phyloP scores from a whole-genome alignment of 306 rosid genomes.

The Vachellia pachyceras region DNA sequence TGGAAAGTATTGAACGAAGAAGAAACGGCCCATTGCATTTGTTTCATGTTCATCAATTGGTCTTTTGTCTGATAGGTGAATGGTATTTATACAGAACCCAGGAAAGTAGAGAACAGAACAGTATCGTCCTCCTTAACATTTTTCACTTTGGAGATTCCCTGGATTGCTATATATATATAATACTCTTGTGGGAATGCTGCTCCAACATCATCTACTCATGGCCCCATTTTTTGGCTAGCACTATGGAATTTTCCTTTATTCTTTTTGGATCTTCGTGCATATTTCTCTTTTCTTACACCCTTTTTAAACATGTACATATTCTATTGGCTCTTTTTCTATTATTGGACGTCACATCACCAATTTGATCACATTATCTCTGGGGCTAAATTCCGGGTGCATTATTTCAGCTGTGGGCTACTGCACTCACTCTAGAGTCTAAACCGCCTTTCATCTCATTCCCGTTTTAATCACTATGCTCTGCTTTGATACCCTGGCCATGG shows the following conservation, averaged over 20 bases:
- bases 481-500: not conserved
- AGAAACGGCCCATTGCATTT: constrained; percentile 92
- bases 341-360: constrained; percentile 33
- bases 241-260: constrained; percentile 34
- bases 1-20: constrained; percentile 96
- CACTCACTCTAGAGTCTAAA: not conserved
- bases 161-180: constrained; percentile 34
- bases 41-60: constrained; percentile 98
- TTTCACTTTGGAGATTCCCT: constrained; percentile 44
- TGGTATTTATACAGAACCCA: constrained; percentile 40
- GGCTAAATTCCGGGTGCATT: not conserved
- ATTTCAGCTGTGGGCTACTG: constrained; percentile 20
- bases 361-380: constrained; percentile 28
- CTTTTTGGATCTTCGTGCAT: constrained; percentile 46
- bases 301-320: not conserved
- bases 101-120: constrained; percentile 43
- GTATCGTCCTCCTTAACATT: constrained; percentile 5
- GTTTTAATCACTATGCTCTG: not conserved
- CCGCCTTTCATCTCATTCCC: not conserved
- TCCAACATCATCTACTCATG: constrained; percentile 46
- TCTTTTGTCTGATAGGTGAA: constrained; percentile 73
- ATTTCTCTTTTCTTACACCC: constrained; percentile 13
- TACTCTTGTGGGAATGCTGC: constrained; percentile 39
- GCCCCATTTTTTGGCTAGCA: constrained; percentile 39
- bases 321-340: constrained; percentile 9